Percentiles rank a stretch among this genome's conserved stretches.
Evolutionary conservation across 371 early-diverging fungal species (phyloP).

Genomic region (Chytridiales sp.): DNA sequence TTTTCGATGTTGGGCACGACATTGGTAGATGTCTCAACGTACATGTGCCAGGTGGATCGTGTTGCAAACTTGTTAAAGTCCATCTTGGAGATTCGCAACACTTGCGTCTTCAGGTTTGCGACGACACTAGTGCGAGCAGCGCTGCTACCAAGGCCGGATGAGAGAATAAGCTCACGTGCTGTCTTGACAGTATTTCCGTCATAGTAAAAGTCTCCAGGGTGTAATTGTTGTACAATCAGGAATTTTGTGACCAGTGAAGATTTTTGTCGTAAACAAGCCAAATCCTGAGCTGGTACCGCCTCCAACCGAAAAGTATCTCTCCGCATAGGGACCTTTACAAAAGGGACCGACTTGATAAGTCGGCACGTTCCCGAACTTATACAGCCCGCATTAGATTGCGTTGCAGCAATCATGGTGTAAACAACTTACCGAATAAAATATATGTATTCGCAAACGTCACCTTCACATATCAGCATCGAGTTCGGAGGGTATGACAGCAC

Average conservation of each 20-base stretch:
- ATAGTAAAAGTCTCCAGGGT: constrained; percentile 32
- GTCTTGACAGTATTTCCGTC: constrained; percentile 17
- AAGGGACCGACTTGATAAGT: constrained; percentile 30
- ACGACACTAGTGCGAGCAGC: constrained; percentile 18
- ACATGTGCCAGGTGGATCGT: constrained; percentile 20
- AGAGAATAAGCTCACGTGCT: constrained; percentile 7
- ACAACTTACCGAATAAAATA: constrained; percentile 30
- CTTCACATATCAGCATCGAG: constrained; percentile 27
- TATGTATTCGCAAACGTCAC: constrained; percentile 23
- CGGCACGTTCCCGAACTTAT: constrained; percentile 37
- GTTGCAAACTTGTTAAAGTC: constrained; percentile 37
- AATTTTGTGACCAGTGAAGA: constrained; percentile 27
- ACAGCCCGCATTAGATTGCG: not conserved
- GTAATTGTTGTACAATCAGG: constrained; percentile 24
- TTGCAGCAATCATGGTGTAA: not conserved
- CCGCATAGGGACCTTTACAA: constrained; percentile 21
- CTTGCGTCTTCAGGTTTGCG: constrained; percentile 20
- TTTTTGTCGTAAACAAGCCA: too few species aligned
- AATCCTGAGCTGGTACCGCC: constrained; percentile 6
- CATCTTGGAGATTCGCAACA: constrained; percentile 28
- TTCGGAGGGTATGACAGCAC: constrained; percentile 26
- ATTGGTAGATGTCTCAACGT: constrained; percentile 11
- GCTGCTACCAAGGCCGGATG: constrained; percentile 6
- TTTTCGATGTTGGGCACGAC: constrained; percentile 14
- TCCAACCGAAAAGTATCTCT: not conserved